Evolutionary conservation across 306 rosid species (phyloP), one percentile per base, ranked within the genome.

Genomic region (Malus fusca): DNA sequence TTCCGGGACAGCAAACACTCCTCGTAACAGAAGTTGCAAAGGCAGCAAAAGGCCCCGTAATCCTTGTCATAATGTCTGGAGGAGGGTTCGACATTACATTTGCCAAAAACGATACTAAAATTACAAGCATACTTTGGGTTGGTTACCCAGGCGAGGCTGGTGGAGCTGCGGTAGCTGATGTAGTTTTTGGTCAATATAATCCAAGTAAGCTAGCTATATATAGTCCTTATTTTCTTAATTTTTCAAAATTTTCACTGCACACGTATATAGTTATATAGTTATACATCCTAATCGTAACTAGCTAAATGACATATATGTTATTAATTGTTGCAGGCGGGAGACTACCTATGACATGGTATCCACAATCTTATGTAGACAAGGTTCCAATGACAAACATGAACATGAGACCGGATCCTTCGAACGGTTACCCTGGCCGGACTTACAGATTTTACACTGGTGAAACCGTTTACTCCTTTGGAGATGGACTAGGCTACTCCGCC

Each of bases 71-170:
- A 79, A 95, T 95, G 97, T 90, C 97, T 48, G 99, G 97, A n/a
- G 99, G 99, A 67, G 97, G 99, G 63, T 86, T 95, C 78, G 99
- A 95, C 66, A 78, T 95, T 44, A 82, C 97, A 61, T 95, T 92
- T 78, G 99, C 99, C 2, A 95, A 92, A 81, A 79, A 52, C 66
- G 70, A 88, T 69, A 82, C 75, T 35, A 95, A 95, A 78, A 87
- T 95, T 55, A 79, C 89, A n/a, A 92, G 97, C 90, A 95, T 95
- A 76, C 86, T 95, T 5, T 95, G 99, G 99, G 92, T 95, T 73
- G 99, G 99, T 46, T 95, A 89, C 86, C 99, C 99, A 0, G 99
- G 99, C 53, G 96, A 95, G 85, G 99, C 99, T 12, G 99, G 99
- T 67, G 99, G 99, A 82, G 97, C 98, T 56, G 97, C 98, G 80